Evolutionary conservation across 164 flowering plant genomes (phyloP), one percentile per base, ranked within the genome.

Genomic region (Magnolia officinalis): DNA sequence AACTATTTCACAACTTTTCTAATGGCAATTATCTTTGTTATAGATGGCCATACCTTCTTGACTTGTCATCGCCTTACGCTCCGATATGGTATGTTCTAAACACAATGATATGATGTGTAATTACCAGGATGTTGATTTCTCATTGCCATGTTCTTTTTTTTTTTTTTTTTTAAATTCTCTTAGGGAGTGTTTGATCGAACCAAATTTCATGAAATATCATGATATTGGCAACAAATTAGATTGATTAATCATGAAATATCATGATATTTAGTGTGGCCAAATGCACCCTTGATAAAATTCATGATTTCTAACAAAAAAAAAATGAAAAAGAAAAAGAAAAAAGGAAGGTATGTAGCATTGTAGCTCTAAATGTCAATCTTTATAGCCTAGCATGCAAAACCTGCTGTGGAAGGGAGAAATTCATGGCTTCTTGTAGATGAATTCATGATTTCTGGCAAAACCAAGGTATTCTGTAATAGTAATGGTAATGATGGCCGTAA

Each of bases 31-130:
- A 13, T 51, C 8, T 74, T 51, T 69, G 8, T 67, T 72, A 37
- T 74, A 85, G 90, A 89, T 88, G 90, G 90, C 90, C 90, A 1
- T 88, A 88, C 67, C 88, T 90, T 83, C 92, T 91, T 52, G 92
- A 90, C 37, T 77, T 91, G 77, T 87, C 93, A 7, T 88, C 91
- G 2, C 75, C 85, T 16, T 86, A 78, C 78, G 85, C 96, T 77
- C 94, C 96, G 19, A 6, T 85, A 64, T 86, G 87, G 89, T 86
- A 86, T 59, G 82, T 76, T 24, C 45, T 45, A 55, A 55, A 11
- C 61, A 9, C 61, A 55, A 2, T 14, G 61, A 11, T 55, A 55
- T 16, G 18, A 55, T 55, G 18, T 55, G 13, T 16, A 55, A 55
- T 55, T 55, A 37, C 45, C 6, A 0, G 45, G 45, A 37, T 37